Percentiles rank a stretch among this genome's conserved stretches.
Conservation (phyloP, 129 eudicot genomes). For the Pseudognaphalium luteoalbum region DNA sequence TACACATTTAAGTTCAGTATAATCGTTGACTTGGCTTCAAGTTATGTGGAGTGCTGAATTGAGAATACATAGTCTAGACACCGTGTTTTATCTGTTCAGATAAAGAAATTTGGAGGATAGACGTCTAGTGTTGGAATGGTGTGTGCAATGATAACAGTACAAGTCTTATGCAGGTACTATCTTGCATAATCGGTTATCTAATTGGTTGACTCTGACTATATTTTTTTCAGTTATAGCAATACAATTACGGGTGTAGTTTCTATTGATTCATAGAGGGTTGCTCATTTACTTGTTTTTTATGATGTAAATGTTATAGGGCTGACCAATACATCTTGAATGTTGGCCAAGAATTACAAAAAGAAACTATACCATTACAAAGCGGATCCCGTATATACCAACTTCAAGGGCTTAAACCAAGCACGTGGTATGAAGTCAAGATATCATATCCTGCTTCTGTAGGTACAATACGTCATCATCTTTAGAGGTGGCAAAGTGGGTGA, state of each 20-base stretch:
- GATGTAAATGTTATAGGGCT: conserved; percentile 33
- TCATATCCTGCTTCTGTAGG: conserved; percentile 99
- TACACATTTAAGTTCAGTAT: neutral
- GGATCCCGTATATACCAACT: conserved; percentile 74
- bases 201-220: neutral
- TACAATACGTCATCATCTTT: conserved; percentile 16
- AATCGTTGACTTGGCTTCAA: neutral
- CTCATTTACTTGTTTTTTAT: neutral
- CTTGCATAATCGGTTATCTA: conserved; percentile 20
- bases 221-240: neutral
- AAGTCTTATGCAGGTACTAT: conserved; percentile 39
- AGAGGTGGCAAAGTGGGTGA: conserved; percentile 1
- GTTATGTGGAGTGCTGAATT: neutral
- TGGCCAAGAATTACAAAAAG: conserved; percentile 64
- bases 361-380: conserved; percentile 58
- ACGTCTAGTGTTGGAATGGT: conserved; percentile 28
- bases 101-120: conserved; percentile 6
- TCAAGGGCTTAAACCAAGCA: conserved; percentile 55
- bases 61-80: neutral
- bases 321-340: conserved; percentile 47
- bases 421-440: conserved; percentile 98
- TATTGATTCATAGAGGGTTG: neutral
- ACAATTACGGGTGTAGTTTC: neutral
- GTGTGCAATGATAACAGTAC: conserved; percentile 28
- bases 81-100: conserved; percentile 7